Percentiles rank a stretch among this genome's conserved stretches.
Conservation (phyloP, 2,329 filamentous ascomycete species). For the Fusarium guadeloupense region DNA sequence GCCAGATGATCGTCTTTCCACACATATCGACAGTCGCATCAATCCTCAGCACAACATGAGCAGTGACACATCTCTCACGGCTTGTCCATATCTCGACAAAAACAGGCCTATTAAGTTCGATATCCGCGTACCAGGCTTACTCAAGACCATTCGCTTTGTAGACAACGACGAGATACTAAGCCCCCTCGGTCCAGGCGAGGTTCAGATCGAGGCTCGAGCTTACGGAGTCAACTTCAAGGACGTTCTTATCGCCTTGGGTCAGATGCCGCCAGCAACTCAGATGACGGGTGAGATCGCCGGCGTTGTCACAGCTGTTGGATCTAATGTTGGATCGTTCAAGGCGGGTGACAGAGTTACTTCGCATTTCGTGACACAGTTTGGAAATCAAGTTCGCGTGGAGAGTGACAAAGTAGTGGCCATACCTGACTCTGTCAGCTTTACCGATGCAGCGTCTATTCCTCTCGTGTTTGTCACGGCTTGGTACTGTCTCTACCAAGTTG, state of each 20-base stretch:
- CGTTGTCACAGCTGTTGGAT: conserved; percentile 1
- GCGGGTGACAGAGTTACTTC: not conserved
- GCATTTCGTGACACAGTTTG: not conserved
- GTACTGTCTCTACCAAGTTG: not conserved
- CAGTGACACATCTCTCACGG: not conserved
- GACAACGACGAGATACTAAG: not conserved
- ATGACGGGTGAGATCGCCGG: not conserved
- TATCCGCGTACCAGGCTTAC: not conserved
- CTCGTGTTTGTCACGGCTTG: conserved; percentile 5
- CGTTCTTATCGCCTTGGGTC: conserved; percentile 3
- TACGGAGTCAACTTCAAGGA: conserved; percentile 11
- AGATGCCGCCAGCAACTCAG: not conserved
- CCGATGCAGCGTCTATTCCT: conserved; percentile 6
- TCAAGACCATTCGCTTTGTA: conserved; percentile 1
- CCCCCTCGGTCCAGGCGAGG: not conserved
- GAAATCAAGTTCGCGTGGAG: not conserved
- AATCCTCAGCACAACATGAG: not conserved
- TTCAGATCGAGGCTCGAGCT: conserved; percentile 1
- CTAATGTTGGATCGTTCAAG: not conserved
- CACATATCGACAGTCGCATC: not conserved
- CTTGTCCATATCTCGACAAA: not conserved
- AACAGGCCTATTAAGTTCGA: not conserved
- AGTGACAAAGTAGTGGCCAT: not conserved
- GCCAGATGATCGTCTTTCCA: not conserved
- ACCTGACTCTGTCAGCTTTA: not conserved